phyloP scores from a whole-genome alignment of 495 filamentous ascomycete species.

The Evansstolkia leycettana region DNA sequence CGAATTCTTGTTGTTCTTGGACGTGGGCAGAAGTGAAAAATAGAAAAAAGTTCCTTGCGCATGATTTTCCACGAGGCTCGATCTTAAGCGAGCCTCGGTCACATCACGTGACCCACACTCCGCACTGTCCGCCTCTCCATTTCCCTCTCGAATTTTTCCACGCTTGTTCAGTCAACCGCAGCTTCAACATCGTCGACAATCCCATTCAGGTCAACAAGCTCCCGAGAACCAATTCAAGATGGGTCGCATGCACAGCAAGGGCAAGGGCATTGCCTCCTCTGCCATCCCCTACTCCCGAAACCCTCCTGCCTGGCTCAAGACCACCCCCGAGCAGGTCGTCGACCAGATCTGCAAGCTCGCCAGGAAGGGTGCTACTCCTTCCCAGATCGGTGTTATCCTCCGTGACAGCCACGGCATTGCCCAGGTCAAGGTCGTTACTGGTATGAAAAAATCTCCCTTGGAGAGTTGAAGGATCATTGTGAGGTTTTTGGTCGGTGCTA shows the following conservation, averaged over 20 bases:
- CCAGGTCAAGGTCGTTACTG: conserved; percentile 92
- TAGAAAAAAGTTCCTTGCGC: background rate
- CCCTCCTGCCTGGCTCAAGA: conserved; percentile 85
- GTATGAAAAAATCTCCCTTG: conserved; percentile 38
- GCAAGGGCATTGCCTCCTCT: conserved; percentile 94
- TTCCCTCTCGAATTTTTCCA: conserved; percentile 1
- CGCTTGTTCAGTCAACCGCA: background rate
- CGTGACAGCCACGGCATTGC: conserved; percentile 95
- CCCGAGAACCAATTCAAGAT: conserved; percentile 63
- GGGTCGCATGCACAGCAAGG: conserved; percentile 98
- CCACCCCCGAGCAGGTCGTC: conserved; percentile 78
- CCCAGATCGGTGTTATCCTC: conserved; percentile 96
- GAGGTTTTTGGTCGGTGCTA: too few relatives aligned
- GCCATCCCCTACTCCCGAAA: conserved; percentile 94
- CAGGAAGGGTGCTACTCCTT: conserved; percentile 92
- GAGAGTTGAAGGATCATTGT: too few relatives aligned
- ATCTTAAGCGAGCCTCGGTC: conserved; percentile 7
- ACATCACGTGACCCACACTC: conserved; percentile 19
- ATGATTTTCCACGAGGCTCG: conserved; percentile 1
- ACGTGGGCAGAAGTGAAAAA: background rate
- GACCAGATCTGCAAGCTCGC: conserved; percentile 99
- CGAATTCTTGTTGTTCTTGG: background rate
- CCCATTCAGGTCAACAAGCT: too few relatives aligned
- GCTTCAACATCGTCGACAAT: conserved; percentile 3
- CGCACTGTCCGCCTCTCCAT: conserved; percentile 4